Conservation (phyloP, 1,284 basidiomycete genomes). For the Apiotrichum gracile region DNA sequence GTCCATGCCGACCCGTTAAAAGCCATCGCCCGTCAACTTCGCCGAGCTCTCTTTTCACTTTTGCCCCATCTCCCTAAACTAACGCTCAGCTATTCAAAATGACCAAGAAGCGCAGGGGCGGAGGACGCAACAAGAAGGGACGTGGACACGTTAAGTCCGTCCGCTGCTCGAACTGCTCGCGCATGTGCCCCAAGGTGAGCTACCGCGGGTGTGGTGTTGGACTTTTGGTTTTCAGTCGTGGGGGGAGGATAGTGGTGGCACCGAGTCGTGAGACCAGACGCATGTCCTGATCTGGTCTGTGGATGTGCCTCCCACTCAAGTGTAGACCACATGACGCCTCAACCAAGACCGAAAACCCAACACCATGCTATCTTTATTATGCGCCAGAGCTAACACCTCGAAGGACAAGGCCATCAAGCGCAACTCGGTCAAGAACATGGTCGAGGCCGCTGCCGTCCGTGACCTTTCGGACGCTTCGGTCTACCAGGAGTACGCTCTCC, state of each 20-base stretch:
- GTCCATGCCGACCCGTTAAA: no score
- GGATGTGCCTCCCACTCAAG: not conserved
- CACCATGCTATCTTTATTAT: no score
- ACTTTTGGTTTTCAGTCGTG: not conserved
- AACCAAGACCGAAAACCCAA: no score
- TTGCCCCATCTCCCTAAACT: no score
- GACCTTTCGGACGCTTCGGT: conserved; percentile 96
- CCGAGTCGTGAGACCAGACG: no score
- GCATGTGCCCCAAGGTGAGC: conserved; percentile 65
- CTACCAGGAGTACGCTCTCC: conserved; percentile 93
- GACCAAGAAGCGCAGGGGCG: conserved; percentile 99
- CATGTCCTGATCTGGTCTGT: not conserved
- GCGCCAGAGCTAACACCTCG: conserved; percentile 13
- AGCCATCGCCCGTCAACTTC: no score
- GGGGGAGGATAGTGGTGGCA: not conserved
- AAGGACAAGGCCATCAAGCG: conserved; percentile 99
- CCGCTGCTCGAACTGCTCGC: conserved; percentile 94
- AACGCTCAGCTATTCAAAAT: conserved; percentile 27
- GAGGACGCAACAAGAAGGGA: conserved; percentile 96
- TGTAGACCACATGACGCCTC: not conserved
- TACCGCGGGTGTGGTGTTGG: not conserved
- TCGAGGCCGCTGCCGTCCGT: conserved; percentile 94
- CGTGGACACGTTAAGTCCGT: conserved; percentile 92
- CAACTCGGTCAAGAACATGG: conserved; percentile 99
- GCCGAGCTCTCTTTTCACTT: no score